These are phyloP conservation scores for Ampelomyces quisqualis DNA, from an alignment of 2,329 filamentous ascomycete species.

Conservation along the genomic window DNA sequence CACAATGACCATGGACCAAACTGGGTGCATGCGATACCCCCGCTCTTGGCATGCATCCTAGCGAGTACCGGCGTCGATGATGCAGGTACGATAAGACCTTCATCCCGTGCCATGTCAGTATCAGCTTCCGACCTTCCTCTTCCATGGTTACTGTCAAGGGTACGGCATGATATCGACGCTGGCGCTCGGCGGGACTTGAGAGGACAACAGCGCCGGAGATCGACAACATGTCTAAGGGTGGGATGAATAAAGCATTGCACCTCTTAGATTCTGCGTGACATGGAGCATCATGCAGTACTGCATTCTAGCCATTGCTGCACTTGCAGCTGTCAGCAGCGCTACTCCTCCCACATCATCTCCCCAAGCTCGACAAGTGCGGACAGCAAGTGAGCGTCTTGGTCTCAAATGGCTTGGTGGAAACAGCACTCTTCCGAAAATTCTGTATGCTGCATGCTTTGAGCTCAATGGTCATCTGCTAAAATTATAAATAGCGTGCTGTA, in stretches of 20 bases:
- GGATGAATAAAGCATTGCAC: not conserved
- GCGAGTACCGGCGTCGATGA: conserved; percentile 3
- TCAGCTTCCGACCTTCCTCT: conserved; percentile 4
- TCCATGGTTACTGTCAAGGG: conserved; percentile 4
- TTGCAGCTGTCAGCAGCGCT: conserved; percentile 7
- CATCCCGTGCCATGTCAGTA: conserved; percentile 4
- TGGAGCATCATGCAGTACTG: conserved; percentile 8
- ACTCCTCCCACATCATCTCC: conserved; percentile 2
- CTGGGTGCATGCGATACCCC: no score
- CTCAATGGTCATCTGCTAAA: not conserved
- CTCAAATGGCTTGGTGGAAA: conserved; percentile 25
- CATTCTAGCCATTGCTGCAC: conserved; percentile 3
- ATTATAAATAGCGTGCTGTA: conserved; percentile 20
- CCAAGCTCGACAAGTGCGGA: conserved; percentile 8
- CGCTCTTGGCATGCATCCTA: conserved; percentile 6
- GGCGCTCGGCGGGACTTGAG: not conserved
- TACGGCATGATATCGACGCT: not conserved
- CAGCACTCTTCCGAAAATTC: conserved; percentile 26
- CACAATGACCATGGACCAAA: no score
- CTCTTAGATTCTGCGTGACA: not conserved
- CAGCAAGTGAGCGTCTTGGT: conserved; percentile 27
- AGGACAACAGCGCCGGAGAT: not conserved
- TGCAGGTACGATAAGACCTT: conserved; percentile 11
- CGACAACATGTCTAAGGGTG: conserved; percentile 1
- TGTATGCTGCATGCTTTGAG: conserved; percentile 13